Evolutionary conservation across 352 stramenopile genomes (phyloP), one percentile per base, ranked within the genome.

Genomic region (Globisporangium cystogenes): DNA sequence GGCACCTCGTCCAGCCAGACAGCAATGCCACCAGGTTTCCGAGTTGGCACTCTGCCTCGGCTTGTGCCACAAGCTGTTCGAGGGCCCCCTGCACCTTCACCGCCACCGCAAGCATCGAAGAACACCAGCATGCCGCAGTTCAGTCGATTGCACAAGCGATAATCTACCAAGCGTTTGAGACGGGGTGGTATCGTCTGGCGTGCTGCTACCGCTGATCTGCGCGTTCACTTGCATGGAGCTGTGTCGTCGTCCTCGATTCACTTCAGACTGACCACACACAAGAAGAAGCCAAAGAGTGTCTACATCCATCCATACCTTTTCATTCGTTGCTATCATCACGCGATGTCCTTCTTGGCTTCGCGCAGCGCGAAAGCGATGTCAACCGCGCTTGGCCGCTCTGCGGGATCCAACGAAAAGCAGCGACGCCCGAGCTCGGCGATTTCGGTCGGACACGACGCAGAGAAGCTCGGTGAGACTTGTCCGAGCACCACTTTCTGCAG

Each of bases 71-170:
- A 75, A 7, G n/a, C 40, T 12, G 3, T 41, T 23, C 64, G 58
- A 41, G 33, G 18, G 2, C 27, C 48, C 3, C 24, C 68, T 3
- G 57, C 77, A 59, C 72, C 73, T 51, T 82, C 70, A 1, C 64
- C 63, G 7, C 75, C 76, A 12, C 60, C 63, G 3, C 59, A 63
- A 29, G 58, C 68, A 3, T 55, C 60, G 8, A 68, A 71, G 37
- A 85, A 70, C 24, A 45, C 62, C 27, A 64, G 57, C 35, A 76
- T 74, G 59, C 76, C 74, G 45, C 68, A 76, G 53, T 87, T 84
- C 44, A 87, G 76, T 49, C 74, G 76, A 20, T 62, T 87, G 7
- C 67, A 85, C 50, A 85, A 85, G 48, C 72, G 74, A 60, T 82
- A 67, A 74, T 39, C 33, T n/a, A n/a, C n/a, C n/a, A n/a, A n/a